A percentile compares a stretch with the other conserved stretches of the same genome.
These are phyloP conservation scores for Volvariella surrecta DNA, from an alignment of 1,284 basidiomycete species.

Conservation along the genomic window DNA sequence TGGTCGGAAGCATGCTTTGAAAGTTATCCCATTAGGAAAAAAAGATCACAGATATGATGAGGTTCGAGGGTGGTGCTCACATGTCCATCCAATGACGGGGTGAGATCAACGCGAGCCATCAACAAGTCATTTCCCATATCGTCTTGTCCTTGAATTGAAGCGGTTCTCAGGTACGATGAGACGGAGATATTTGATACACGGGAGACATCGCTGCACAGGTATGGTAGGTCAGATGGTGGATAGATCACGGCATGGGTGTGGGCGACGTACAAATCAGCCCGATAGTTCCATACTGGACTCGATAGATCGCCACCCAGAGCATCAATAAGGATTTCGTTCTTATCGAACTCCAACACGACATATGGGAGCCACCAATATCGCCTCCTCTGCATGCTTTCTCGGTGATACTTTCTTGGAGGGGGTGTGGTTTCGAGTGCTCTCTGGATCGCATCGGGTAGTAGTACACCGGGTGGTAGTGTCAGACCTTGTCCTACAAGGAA, in stretches of 20 bases:
- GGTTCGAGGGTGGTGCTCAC: conserved; percentile 33
- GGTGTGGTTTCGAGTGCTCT: conserved; percentile 61
- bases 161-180: conserved; percentile 81
- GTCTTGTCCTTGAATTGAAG: conserved; percentile 54
- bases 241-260: conserved; percentile 1
- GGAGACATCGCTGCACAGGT: conserved; percentile 63
- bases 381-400: conserved; percentile 84
- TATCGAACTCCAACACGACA: conserved; percentile 97
- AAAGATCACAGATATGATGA: conserved; percentile 2
- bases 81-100: conserved; percentile 77
- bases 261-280: conserved; percentile 81
- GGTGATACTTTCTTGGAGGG: conserved; percentile 50
- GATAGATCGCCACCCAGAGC: conserved; percentile 85
- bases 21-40: conserved; percentile 6
- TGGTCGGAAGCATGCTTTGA: conserved; percentile 67
- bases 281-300: conserved; percentile 91
- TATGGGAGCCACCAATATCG: conserved; percentile 97
- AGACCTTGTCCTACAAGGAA: conserved; percentile 56
- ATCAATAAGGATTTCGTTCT: conserved; percentile 97
- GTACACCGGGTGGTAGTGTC: conserved; percentile 62
- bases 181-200: conserved; percentile 87
- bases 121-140: conserved; percentile 86
- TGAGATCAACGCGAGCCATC: conserved; percentile 87
- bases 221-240: conserved; percentile 1
- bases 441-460: conserved; percentile 82